These are phyloP conservation scores for Colletotrichum karsti DNA, from an alignment of 2,329 filamentous ascomycete species.

Conservation along the genomic window DNA sequence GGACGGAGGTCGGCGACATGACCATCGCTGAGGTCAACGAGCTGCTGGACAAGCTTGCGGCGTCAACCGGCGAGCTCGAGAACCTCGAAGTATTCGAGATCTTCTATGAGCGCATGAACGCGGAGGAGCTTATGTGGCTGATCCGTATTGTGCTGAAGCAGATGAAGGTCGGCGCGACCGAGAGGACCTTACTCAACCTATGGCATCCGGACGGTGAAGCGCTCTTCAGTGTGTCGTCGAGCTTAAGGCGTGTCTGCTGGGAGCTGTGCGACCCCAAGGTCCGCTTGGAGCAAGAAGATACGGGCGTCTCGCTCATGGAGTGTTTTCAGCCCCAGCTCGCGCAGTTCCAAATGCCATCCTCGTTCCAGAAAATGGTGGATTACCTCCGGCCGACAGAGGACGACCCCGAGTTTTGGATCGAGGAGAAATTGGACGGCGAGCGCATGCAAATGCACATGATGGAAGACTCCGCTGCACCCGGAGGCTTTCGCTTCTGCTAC, in stretches of 20 bases:
- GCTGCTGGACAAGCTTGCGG: slow-evolving; percentile 80
- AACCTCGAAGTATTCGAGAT: slow-evolving; percentile 82
- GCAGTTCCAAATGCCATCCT: slow-evolving; percentile 84
- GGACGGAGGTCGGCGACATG: slow-evolving; percentile 78
- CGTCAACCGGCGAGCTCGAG: slow-evolving; percentile 80
- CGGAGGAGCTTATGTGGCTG: slow-evolving; percentile 93
- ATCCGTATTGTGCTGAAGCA: slow-evolving; percentile 91
- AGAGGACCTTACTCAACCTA: slow-evolving; percentile 85
- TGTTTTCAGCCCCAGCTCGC: slow-evolving; percentile 97
- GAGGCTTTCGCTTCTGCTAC: slow-evolving; percentile 81
- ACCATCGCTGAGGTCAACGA: slow-evolving; percentile 90
- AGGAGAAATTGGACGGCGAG: slow-evolving; percentile 97
- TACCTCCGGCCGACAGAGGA: slow-evolving; percentile 72
- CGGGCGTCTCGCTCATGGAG: slow-evolving; percentile 84
- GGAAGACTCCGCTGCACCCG: slow-evolving; percentile 71
- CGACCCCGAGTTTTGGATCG: slow-evolving; percentile 89
- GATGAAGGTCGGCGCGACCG: slow-evolving; percentile 79
- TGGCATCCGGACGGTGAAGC: slow-evolving; percentile 83
- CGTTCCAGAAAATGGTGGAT: slow-evolving; percentile 80
- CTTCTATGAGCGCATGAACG: slow-evolving; percentile 92
- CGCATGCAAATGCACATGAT: slow-evolving; percentile 96
- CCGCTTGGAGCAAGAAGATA: slow-evolving; percentile 78
- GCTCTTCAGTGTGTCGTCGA: slow-evolving; percentile 91
- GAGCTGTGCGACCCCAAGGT: slow-evolving; percentile 80
- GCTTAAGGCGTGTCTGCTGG: slow-evolving; percentile 91